These are phyloP conservation scores for Mucor saturninus DNA, from an alignment of 371 early-diverging fungal species.

Conservation along the genomic window DNA sequence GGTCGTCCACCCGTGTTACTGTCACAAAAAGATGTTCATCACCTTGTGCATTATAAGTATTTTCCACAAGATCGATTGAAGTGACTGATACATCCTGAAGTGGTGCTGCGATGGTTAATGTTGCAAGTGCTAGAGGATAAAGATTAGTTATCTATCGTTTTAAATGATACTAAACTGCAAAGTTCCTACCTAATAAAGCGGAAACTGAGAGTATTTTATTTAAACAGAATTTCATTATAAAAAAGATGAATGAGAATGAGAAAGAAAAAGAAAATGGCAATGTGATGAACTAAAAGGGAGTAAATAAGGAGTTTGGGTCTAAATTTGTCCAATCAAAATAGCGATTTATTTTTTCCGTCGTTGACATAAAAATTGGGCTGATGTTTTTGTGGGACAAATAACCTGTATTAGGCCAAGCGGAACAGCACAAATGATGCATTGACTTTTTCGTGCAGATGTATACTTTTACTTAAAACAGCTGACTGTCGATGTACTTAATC, in stretches of 20 bases:
- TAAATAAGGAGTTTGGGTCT: slow-evolving; percentile 2
- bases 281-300: background rate
- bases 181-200: slow-evolving; percentile 20
- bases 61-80: slow-evolving; percentile 47
- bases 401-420: background rate
- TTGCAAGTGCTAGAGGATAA: slow-evolving; percentile 23
- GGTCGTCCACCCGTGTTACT: slow-evolving; percentile 73
- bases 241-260: background rate
- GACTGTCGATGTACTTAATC: too few species aligned
- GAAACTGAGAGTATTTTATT: slow-evolving; percentile 22
- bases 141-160: background rate
- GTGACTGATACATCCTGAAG: slow-evolving; percentile 53
- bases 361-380: slow-evolving; percentile 5
- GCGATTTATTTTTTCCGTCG: background rate
- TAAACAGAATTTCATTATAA: slow-evolving; percentile 25
- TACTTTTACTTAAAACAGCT: too few species aligned
- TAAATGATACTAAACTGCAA: background rate
- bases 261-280: slow-evolving; percentile 3
- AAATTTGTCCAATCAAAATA: slow-evolving; percentile 6
- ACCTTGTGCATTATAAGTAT: slow-evolving; percentile 33
- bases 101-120: slow-evolving; percentile 42
- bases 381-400: background rate
- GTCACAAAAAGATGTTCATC: slow-evolving; percentile 60
- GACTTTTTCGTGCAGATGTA: background rate
- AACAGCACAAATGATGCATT: background rate